Base-by-base conservation (phyloP, 306 rosid species). In the Dalbergia cultrata region DNA sequence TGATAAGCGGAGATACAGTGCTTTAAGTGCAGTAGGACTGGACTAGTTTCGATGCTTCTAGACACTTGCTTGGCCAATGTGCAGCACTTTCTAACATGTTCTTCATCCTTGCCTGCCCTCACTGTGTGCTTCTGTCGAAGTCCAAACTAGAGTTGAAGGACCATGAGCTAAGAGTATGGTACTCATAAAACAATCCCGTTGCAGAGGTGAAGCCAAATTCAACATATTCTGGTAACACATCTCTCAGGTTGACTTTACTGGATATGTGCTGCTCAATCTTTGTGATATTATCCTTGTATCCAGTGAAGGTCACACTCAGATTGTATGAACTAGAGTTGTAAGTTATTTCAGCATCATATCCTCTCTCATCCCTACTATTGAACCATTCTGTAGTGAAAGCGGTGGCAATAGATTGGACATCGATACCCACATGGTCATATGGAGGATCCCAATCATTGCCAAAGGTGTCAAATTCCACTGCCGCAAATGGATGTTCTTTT, bases 401-500 rank as follows among this genome's bases (percentile, higher is more conserved):
- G 70, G 39, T 44, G 17, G 3, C 3, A 6, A 85, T 2, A 34
- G 81, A 8, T 2, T 67, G 60, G 10, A 81, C 31, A 66, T 81
- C 50, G 7, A 85, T 71, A 18, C 85, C 80, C 5, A 85, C 86
- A 67, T 81, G 86, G 11, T 74, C 66, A 17, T 47, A 44, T 5
- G 1, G 5, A 18, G 87, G 81, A 74, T 90, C 92, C 52, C 43
- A 86, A 0, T 3, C 9, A 72, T 78, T 78, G 0, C 0, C 22
- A 14, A 33, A 60, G 45, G 88, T 88, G 16, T 90, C 92, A 45
- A 88, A 90, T 57, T 90, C 94, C 16, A 87, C 82, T 0, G 87
- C 94, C 8, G 87, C 86, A 80, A 88, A 88, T 0, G 81, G 84
- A 47, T 65, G 5, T 0, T 71, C 72, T 1, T 68, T 47, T 13